Evolutionary conservation across 306 rosid species (phyloP).

Genomic region (Sesbania bispinosa): DNA sequence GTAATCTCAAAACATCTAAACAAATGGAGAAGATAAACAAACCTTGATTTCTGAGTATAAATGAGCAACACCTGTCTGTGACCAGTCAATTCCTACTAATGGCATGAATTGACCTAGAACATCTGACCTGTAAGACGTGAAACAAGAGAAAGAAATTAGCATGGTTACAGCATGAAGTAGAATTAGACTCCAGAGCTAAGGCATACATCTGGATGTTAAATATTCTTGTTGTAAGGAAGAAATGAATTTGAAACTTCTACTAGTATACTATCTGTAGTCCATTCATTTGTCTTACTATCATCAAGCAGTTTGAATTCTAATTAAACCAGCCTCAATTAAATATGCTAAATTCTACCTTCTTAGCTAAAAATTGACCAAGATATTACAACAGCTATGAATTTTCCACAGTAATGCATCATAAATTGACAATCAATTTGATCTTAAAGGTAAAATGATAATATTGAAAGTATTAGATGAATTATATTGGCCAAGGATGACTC

Average conservation of each 20-base stretch:
- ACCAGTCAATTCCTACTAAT: slow-evolving; percentile 95
- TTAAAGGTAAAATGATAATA: background rate
- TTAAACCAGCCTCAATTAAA: background rate
- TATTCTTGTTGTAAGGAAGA: background rate
- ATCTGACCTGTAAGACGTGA: slow-evolving; percentile 61
- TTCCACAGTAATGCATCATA: too few species aligned
- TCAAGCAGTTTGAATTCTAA: slow-evolving; percentile 8
- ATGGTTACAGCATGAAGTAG: background rate
- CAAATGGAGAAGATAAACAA: slow-evolving; percentile 19
- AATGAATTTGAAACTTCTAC: background rate
- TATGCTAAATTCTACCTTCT: background rate
- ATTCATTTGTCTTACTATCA: too few species aligned
- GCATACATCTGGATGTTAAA: background rate
- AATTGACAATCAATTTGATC: slow-evolving; percentile 10
- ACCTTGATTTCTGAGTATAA: slow-evolving; percentile 96
- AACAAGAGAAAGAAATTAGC: slow-evolving; percentile 14
- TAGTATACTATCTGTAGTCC: background rate
- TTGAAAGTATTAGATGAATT: background rate
- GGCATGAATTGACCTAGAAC: slow-evolving; percentile 99
- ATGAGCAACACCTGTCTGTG: slow-evolving; percentile 94
- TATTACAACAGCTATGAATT: background rate
- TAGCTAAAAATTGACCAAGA: background rate
- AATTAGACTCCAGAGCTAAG: background rate
- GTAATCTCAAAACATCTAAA: slow-evolving; percentile 15
- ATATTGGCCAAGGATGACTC: background rate